Percentiles rank a stretch among this genome's conserved stretches.
These are phyloP conservation scores for Plasmodium vivax DNA, from an alignment of 169 alveolate species.

Conservation along the genomic window DNA sequence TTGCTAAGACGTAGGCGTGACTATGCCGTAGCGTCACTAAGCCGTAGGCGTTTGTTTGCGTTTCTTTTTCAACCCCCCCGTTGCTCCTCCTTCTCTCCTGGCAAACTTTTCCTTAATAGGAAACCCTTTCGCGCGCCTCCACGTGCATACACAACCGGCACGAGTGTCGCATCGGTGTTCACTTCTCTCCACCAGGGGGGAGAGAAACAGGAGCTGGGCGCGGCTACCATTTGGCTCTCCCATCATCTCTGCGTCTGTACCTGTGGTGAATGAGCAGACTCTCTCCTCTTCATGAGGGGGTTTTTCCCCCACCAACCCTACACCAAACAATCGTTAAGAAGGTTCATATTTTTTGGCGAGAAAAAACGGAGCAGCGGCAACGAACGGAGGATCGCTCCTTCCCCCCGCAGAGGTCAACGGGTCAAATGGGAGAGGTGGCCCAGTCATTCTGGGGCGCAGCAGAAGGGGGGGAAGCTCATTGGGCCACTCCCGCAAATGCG, in stretches of 20 bases:
- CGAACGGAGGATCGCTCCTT: not conserved
- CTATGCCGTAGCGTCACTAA: not conserved
- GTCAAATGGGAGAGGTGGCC: not conserved
- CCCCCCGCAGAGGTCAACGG: not conserved
- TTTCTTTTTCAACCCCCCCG: not conserved
- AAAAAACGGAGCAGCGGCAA: not conserved
- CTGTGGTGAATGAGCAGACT: not conserved
- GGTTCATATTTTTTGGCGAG: not conserved
- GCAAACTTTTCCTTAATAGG: not conserved
- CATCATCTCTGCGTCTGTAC: not conserved
- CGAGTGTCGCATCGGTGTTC: not conserved
- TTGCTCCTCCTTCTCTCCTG: not conserved
- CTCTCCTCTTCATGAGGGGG: not conserved
- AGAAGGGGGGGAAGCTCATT: not conserved
- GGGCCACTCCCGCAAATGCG: not conserved
- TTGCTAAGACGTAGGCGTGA: no score
- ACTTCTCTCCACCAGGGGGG: not conserved
- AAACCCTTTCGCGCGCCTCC: not conserved
- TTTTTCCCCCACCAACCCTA: not conserved
- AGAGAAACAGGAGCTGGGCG: not conserved
- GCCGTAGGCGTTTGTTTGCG: not conserved
- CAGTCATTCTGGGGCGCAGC: not conserved
- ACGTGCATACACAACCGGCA: not conserved
- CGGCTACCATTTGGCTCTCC: not conserved
- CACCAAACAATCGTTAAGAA: no score